Percentiles rank a stretch among this genome's conserved stretches.
Conservation (phyloP, 257 asterid genomes). For the Solanum pennellii region DNA sequence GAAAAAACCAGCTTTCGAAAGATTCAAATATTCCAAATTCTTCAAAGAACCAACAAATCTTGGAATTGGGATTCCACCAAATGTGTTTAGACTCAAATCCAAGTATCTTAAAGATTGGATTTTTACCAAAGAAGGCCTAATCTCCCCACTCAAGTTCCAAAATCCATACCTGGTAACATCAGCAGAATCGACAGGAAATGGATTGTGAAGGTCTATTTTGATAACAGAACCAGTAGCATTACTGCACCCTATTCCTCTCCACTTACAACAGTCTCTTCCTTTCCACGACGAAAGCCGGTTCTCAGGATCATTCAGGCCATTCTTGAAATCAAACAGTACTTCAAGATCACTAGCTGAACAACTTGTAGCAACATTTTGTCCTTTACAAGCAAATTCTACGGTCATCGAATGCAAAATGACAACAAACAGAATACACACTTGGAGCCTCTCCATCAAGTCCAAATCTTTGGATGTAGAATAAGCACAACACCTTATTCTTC, state of each 20-base stretch:
- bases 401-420: slow-evolving; percentile 10
- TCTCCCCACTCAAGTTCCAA: slow-evolving; percentile 48
- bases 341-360: slow-evolving; percentile 17
- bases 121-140: slow-evolving; percentile 32
- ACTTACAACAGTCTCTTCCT: slow-evolving; percentile 27
- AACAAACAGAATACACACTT: slow-evolving; percentile 3
- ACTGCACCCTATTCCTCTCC: slow-evolving; percentile 35
- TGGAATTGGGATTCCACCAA: slow-evolving; percentile 30
- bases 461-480: neutral
- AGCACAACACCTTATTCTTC: neutral
- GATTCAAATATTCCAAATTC: slow-evolving; percentile 26
- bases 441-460: slow-evolving; percentile 7
- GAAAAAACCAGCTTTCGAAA: slow-evolving; percentile 35
- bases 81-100: slow-evolving; percentile 42
- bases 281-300: slow-evolving; percentile 32
- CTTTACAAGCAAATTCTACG: neutral
- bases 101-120: slow-evolving; percentile 22
- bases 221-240: slow-evolving; percentile 14
- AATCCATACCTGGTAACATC: slow-evolving; percentile 12
- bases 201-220: slow-evolving; percentile 27
- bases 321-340: slow-evolving; percentile 40
- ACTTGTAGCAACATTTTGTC: neutral
- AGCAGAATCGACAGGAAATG: neutral
- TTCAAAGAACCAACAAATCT: slow-evolving; percentile 27
- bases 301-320: slow-evolving; percentile 39